phyloP scores from a whole-genome alignment of 331 rosid genomes.

The Prunus yedoensis region DNA sequence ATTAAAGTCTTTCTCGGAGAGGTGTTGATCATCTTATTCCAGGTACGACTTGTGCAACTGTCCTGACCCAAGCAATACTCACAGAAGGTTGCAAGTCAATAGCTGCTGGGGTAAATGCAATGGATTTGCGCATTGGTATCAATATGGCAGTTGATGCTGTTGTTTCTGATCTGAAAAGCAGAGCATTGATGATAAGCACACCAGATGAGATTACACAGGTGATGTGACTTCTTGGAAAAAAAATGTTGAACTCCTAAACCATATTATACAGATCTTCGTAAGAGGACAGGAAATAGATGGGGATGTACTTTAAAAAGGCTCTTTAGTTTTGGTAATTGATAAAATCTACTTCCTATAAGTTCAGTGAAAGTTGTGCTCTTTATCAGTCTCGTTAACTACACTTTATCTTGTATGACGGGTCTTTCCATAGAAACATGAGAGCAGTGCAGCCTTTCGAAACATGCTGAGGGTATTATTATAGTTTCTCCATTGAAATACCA shows the following conservation, averaged over 20 bases:
- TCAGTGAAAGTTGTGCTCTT: not conserved
- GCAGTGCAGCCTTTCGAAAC: not conserved
- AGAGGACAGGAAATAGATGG: not conserved
- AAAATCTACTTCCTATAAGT: not conserved
- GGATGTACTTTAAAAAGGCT: not conserved
- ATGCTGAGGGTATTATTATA: not conserved
- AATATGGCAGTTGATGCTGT: conserved; percentile 88
- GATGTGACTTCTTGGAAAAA: conserved; percentile 10
- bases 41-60: conserved; percentile 99
- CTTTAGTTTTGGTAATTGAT: not conserved
- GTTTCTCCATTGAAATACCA: not conserved
- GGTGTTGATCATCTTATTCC: conserved; percentile 33
- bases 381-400: not conserved
- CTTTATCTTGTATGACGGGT: not conserved
- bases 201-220: conserved; percentile 97
- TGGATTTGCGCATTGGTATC: conserved; percentile 89
- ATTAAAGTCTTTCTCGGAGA: not conserved
- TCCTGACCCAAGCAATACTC: conserved; percentile 91
- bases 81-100: conserved; percentile 86
- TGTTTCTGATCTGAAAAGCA: conserved; percentile 76
- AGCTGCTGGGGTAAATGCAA: conserved; percentile 91
- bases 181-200: conserved; percentile 85
- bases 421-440: not conserved
- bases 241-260: not conserved
- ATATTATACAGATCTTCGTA: not conserved